Base-by-base conservation (phyloP, 179 eudicot genomes). In the Beta corolliflora region DNA sequence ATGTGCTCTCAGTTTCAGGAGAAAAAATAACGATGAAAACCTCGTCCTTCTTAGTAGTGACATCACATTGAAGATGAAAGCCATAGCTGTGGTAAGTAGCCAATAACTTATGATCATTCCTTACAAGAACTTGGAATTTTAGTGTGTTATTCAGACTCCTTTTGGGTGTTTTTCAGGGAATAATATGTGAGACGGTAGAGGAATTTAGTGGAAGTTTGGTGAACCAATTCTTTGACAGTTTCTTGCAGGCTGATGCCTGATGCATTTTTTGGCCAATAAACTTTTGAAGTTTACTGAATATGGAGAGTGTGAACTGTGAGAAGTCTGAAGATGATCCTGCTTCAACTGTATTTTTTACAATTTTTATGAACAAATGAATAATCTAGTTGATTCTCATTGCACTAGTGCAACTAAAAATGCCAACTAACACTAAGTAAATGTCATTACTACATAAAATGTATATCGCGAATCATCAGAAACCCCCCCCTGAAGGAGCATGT, bases 181-280 rank as follows among this genome's bases (percentile, higher is more conserved):
- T 96, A 63, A 85, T 90, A 29, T 94, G 99, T 78, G 94, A 94
- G 91, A 86, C 88, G 19, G 91, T 90, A 41, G 90, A 88, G 81
- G 95, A 89, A 63, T 94, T 92, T 80, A 86, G 89, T 2, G 80
- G 79, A 80, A 93, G 91, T 81, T 85, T 95, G 82, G 92, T 90
- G 88, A 95, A 95, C 79, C 97, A 97, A 18, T 95, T 91, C 83
- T 95, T 97, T 3, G 87, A 90, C 80, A 91, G 94, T 85, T 94
- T 92, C 86, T 73, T 93, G 90, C 94, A 93, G 94, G 81, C 86
- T 55, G 88, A 91, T 75, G 92, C 96, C 88, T 90, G 97, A 95
- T 36, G 93, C 75, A 61, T 87, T 54, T 89, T 80, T 84, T 91
- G 66, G 83, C 83, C 89, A 88, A 92, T 88, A 92, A 80, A 46